Evolutionary conservation across 441 rosid genomes (phyloP).

Genomic region (Brassica hybrid): DNA sequence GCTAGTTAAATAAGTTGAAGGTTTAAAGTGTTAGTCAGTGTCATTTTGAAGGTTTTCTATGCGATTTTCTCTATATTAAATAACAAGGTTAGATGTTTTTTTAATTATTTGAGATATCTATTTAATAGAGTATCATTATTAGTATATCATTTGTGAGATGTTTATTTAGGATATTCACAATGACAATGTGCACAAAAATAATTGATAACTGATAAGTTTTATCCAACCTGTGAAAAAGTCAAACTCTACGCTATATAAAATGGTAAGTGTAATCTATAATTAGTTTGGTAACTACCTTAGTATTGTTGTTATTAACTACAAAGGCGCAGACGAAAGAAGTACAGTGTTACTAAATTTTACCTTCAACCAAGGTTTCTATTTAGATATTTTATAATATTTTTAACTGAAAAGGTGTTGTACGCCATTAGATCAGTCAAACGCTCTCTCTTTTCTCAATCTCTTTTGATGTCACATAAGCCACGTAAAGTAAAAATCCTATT

Average conservation of each 20-base stretch:
- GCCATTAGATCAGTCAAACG: constrained; percentile 7
- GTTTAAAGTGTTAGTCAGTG: too few relatives aligned
- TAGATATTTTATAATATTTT: not conserved
- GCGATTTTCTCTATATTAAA: not conserved
- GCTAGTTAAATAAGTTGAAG: too few relatives aligned
- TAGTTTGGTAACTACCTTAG: not conserved
- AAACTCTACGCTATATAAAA: not conserved
- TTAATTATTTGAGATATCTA: not conserved
- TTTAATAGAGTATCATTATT: not conserved
- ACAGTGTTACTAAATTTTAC: constrained; percentile 3
- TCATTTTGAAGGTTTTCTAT: too few relatives aligned
- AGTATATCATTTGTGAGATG: not conserved
- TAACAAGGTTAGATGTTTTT: not conserved
- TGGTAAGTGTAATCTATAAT: not conserved
- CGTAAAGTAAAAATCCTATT: not conserved
- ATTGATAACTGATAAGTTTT: not conserved
- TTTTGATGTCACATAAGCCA: constrained; percentile 17
- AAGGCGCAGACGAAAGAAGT: not conserved
- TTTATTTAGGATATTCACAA: not conserved
- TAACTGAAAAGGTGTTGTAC: constrained; percentile 1
- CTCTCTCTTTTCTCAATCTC: not conserved
- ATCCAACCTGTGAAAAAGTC: constrained; percentile 9
- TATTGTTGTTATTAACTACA: constrained; percentile 17
- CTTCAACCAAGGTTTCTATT: constrained; percentile 23
- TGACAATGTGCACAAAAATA: not conserved